Evolutionary conservation across 2,329 filamentous ascomycete genomes (phyloP).

Genomic region (Xylariaceae sp.): DNA sequence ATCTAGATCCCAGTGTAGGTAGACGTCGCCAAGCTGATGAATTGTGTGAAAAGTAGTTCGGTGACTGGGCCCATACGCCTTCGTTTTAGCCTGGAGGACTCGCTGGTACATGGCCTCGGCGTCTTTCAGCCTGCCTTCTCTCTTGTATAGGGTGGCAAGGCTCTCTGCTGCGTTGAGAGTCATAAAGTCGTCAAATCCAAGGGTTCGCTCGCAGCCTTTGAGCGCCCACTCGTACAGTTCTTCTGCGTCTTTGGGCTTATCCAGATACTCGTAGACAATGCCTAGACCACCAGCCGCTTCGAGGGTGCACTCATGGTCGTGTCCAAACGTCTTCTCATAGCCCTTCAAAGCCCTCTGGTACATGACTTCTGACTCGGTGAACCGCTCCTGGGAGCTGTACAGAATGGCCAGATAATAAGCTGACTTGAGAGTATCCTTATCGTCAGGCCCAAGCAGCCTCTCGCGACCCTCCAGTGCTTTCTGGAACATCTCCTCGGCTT

Average conservation of each 20-base stretch:
- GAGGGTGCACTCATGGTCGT: not conserved
- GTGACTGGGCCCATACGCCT: slow-evolving; percentile 1
- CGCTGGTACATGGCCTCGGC: slow-evolving; percentile 29
- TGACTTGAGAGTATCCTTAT: not conserved
- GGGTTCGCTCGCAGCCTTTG: slow-evolving; percentile 15
- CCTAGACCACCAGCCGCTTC: not conserved
- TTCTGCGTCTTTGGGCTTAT: slow-evolving; percentile 26
- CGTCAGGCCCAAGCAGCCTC: not conserved
- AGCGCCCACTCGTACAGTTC: slow-evolving; percentile 30
- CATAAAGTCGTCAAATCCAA: not conserved
- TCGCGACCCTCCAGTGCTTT: slow-evolving; percentile 27
- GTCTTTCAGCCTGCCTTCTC: slow-evolving; percentile 23
- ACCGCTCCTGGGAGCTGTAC: slow-evolving; percentile 27
- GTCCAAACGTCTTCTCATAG: not conserved
- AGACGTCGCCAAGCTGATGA: slow-evolving; percentile 1
- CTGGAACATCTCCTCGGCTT: slow-evolving; percentile 28
- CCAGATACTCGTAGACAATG: slow-evolving; percentile 1
- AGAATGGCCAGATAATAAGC: slow-evolving; percentile 29
- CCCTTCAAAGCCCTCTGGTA: slow-evolving; percentile 29
- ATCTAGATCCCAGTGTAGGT: not conserved
- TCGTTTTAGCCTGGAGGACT: slow-evolving; percentile 24
- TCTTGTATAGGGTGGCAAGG: not conserved
- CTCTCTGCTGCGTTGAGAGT: not conserved
- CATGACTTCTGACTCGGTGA: slow-evolving; percentile 28
- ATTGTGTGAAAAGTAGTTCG: not conserved